A percentile compares a stretch with the other conserved stretches of the same genome.
Conservation (phyloP, 768 basidiomycete genomes). For the Dentipellis fragilis region DNA sequence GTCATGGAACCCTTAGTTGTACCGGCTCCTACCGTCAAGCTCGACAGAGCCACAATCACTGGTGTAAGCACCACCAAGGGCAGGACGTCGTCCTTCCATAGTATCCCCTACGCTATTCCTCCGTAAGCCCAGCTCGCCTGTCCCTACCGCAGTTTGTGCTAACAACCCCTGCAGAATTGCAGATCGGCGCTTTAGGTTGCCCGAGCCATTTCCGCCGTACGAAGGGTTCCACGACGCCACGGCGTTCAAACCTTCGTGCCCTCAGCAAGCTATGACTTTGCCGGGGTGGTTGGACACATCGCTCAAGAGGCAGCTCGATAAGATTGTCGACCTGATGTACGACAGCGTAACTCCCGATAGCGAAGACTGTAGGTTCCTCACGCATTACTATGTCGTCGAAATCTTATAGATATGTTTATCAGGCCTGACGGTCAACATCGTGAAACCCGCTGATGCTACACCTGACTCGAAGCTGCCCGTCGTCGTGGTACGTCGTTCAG, state of each 20-base stretch:
- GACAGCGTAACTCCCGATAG: not conserved
- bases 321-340: not conserved
- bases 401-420: not conserved
- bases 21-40: not conserved
- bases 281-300: not conserved
- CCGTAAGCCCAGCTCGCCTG: not conserved
- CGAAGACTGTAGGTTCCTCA: slow-evolving; percentile 13
- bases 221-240: not conserved
- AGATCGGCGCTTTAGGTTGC: not conserved
- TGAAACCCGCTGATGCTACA: slow-evolving; percentile 7
- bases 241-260: not conserved
- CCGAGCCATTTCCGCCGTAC: not conserved
- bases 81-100: not conserved
- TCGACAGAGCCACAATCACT: not conserved
- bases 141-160: not conserved
- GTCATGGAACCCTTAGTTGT: too few relatives aligned
- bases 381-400: not conserved
- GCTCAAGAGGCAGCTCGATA: not conserved
- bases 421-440: slow-evolving; percentile 17
- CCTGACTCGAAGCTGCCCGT: slow-evolving; percentile 13
- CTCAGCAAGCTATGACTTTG: not conserved
- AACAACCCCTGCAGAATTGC: not conserved
- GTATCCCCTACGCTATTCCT: not conserved
- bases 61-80: not conserved
- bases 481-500: slow-evolving; percentile 12